Evolutionary conservation across 257 asterid genomes (phyloP).

Genomic region (Scutellaria barbata): DNA sequence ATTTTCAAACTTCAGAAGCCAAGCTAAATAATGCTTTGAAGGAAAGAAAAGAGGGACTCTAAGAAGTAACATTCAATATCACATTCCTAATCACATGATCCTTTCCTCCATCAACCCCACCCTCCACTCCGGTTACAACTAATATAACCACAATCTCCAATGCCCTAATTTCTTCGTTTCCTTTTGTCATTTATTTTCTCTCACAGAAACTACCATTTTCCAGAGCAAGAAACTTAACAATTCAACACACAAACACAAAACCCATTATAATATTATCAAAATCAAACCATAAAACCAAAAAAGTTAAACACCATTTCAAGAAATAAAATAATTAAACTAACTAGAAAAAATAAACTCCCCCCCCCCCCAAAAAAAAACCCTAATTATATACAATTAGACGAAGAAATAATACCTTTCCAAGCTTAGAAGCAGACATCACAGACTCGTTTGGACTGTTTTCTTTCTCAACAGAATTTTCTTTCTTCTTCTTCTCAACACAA

Average conservation of each 20-base stretch:
- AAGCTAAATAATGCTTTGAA: background rate
- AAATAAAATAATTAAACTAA: slow-evolving; percentile 2
- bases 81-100: slow-evolving; percentile 6
- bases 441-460: slow-evolving; percentile 54
- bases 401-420: slow-evolving; percentile 62
- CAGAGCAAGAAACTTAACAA: background rate
- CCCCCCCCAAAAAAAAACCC: background rate
- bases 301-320: background rate
- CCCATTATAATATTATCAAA: slow-evolving; percentile 6
- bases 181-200: background rate
- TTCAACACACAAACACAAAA: background rate
- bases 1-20: slow-evolving; percentile 1
- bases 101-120: too few relatives aligned
- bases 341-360: background rate
- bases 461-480: slow-evolving; percentile 41
- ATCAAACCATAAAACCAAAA: slow-evolving; percentile 16
- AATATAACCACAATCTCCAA: background rate
- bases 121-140: background rate
- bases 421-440: slow-evolving; percentile 57
- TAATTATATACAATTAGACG: background rate
- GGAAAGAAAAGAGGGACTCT: background rate
- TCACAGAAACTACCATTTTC: background rate
- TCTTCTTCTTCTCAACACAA: slow-evolving; percentile 58
- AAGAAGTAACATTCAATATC: background rate
- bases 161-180: background rate